Base-by-base conservation (phyloP, 495 filamentous ascomycete species). In the Rostrohypoxylon terebratum region DNA sequence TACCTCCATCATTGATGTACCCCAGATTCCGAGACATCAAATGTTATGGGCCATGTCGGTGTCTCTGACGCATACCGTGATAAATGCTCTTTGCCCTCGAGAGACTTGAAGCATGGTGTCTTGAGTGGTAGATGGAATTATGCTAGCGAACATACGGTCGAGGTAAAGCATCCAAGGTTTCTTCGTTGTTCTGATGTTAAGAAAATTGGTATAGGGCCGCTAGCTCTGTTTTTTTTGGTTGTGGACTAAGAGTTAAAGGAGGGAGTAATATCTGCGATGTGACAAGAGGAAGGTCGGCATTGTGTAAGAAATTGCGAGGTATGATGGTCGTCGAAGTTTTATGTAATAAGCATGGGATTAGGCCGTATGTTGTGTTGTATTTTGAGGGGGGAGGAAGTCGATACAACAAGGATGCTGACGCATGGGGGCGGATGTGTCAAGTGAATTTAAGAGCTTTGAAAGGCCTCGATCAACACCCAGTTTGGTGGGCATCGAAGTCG, bases 321-420 rank as follows among this genome's bases (percentile, higher is more conserved):
- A 11, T 68, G 57, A 73, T 73, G 69, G 66, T 63, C 59, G 48
- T 55, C 48, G 60, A 66, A 50, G 58, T 61, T 69, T 69, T 69
- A 67, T 75, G 25, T 50, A 54, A 28, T 28, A 55, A 64, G 54
- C 9, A 75, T 77, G 76, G 75, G 76, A 78, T 80, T 78, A 78
- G 75, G 80, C 59, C 77, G 76, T 69, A 79, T 79, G 78, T 81
- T 75, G 72, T 77, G 23, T 53, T 53, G 21, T 53, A 68, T 75
- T 74, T 75, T 71, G 69, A n/a, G n/a, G 63, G 69, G n/a, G 71
- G 16, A 68, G 68, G 63, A 75, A 74, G 78, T 69, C 71, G 71
- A 73, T 73, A 73, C 71, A 69, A 69, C 62, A 50, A 66, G 54
- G 77, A 71, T 72, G 78, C 72, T 79, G 70, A 71, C 76, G 72